Percentiles rank a stretch among this genome's conserved stretches.
phyloP scores from a whole-genome alignment of 345 rosid species.

The Populus pruinosa region DNA sequence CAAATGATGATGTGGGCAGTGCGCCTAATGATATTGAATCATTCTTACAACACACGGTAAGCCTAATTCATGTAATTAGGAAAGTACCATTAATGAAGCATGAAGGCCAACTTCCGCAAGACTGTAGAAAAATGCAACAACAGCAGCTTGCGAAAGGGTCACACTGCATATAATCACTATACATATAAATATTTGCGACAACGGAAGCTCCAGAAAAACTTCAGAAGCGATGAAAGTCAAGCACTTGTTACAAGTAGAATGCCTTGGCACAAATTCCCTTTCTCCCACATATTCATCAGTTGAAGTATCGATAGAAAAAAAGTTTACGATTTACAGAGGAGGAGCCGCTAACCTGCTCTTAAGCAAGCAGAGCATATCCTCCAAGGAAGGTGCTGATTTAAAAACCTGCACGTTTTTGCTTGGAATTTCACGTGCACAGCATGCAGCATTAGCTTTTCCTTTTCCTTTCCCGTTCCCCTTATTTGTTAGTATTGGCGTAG shows the following conservation, averaged over 20 bases:
- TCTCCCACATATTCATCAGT: not conserved
- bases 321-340: not conserved
- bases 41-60: not conserved
- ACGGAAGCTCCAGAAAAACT: not conserved
- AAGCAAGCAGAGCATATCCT: constrained; percentile 48
- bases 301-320: not conserved
- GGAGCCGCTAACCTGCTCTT: constrained; percentile 55
- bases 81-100: constrained; percentile 64
- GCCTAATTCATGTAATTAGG: not conserved
- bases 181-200: not conserved
- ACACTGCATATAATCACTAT: constrained; percentile 36
- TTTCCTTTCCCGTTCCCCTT: constrained; percentile 14
- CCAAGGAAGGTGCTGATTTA: constrained; percentile 47
- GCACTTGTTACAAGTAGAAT: not conserved
- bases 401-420: constrained; percentile 22
- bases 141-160: constrained; percentile 70
- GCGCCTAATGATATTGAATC: not conserved
- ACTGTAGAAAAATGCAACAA: constrained; percentile 65
- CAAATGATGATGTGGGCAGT: not conserved
- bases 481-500: constrained; percentile 42
- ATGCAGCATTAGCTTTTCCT: constrained; percentile 1
- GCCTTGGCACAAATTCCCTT: no score
- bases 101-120: constrained; percentile 76
- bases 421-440: constrained; percentile 24
- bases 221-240: not conserved